Percentiles rank a stretch among this genome's conserved stretches.
These are phyloP conservation scores for Heteromeles arbutifolia DNA, from an alignment of 306 rosid genomes.

Conservation along the genomic window DNA sequence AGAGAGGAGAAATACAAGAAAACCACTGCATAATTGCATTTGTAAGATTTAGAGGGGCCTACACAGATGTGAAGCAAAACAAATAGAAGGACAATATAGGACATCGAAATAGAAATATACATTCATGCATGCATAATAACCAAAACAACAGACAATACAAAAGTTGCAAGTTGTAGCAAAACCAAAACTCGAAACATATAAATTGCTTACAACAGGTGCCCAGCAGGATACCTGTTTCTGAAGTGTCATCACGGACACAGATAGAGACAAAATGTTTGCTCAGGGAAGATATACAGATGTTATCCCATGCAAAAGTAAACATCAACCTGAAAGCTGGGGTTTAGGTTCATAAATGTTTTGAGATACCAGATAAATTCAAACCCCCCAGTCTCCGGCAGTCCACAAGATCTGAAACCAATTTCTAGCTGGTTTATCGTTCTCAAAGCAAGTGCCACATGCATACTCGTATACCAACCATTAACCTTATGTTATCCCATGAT, in stretches of 20 bases:
- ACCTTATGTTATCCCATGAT: background rate
- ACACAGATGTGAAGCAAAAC: background rate
- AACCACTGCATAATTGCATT: background rate
- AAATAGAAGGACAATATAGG: background rate
- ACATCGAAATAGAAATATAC: background rate
- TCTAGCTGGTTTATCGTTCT: background rate
- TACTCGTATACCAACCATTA: background rate
- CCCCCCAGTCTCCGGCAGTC: constrained; percentile 12
- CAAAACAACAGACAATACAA: constrained; percentile 1
- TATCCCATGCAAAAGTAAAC: constrained; percentile 16
- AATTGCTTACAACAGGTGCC: background rate
- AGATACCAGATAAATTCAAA: background rate
- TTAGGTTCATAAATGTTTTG: background rate
- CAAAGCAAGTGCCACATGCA: background rate
- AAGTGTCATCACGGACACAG: background rate
- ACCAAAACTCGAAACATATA: background rate
- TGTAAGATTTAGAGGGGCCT: background rate
- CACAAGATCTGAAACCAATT: constrained; percentile 1
- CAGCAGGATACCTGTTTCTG: background rate
- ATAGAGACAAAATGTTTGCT: constrained; percentile 1
- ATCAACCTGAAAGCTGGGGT: constrained; percentile 8
- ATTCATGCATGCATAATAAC: background rate
- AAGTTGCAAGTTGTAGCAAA: background rate
- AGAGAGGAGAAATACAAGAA: background rate
- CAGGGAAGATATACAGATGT: background rate